Evolutionary conservation across 352 stramenopile genomes (phyloP), one percentile per base, ranked within the genome.

Genomic region (Saprolegnia diclina): DNA sequence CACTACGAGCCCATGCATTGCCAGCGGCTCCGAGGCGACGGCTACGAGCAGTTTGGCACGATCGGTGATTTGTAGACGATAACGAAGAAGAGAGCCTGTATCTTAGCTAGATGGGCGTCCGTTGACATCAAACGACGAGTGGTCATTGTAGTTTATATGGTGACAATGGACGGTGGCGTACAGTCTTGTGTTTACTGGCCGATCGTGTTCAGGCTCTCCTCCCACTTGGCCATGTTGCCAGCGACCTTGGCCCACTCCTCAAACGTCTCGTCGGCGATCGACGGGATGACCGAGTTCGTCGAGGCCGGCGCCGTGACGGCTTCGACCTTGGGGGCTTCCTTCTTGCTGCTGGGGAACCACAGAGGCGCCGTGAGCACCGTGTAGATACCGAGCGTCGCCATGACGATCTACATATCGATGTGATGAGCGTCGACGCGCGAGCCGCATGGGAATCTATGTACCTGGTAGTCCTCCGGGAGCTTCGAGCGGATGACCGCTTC

Each of bases 1-100:
- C 87, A 95, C 67, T 95, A 95, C 76, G 87, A 95, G 71, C 87
- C 87, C 18, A 95, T 95, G 87, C 76, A 91, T 18, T 91, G 82
- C 55, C 81, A 91, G 65, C 85, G 87, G 26, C 79, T 95, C 65
- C 85, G 85, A 44, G 85, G 87, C 21, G 85, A 95, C 56, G 85
- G 85, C 48, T 93, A 83, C n/a, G 77, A 75, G 10, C 85, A 95
- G 67, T 92, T 95, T 68, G 87, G 87, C 35, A 82, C 75, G 21
- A 95, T 95, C 44, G 87, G 87, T 64, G 87, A 95, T 64, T 90
- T 44, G 24, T 22, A 66, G 35, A 40, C 11, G 56, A 16, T 24
- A 56, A 56, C 7, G 13, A 66, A 44, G 16, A 55, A 40, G 22
- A 54, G n/a, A 18, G 42, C 19, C 14, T 64, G 42, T 53, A 57